Base-by-base conservation (phyloP, 2,329 filamentous ascomycete genomes). In the Cyphellophora europaea region DNA sequence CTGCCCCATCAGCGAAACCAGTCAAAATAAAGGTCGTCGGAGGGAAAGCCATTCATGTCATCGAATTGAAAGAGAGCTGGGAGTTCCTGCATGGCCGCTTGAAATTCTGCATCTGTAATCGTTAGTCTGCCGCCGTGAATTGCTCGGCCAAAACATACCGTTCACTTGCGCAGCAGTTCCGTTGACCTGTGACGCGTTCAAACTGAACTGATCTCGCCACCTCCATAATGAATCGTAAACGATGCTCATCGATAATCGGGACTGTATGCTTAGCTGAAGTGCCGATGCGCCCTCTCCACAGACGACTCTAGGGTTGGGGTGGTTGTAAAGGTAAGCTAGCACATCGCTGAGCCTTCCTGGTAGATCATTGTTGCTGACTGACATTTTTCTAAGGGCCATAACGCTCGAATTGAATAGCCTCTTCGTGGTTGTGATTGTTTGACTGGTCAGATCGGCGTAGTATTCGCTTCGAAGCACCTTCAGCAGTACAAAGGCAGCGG, bases 151-250 rank as follows among this genome's bases (percentile, higher is more conserved):
- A n/a, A n/a, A n/a, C n/a, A n/a, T n/a, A n/a, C n/a, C n/a, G n/a
- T n/a, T n/a, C n/a, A n/a, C n/a, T n/a, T n/a, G n/a, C n/a, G n/a
- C n/a, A n/a, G n/a, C n/a, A n/a, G n/a, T n/a, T n/a, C n/a, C n/a
- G n/a, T n/a, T n/a, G n/a, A n/a, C n/a, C n/a, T n/a, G n/a, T n/a
- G n/a, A n/a, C n/a, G n/a, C n/a, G n/a, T n/a, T n/a, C n/a, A n/a
- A n/a, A 8, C 21, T 25, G 21, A 34, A 79, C 79, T 50, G 79
- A 71, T 30, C 80, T 81, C 74, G 65, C 76, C 76, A 81, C 32
- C 74, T 65, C 74, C 74, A 79, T 15, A 79, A 72, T 15, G 71
- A 75, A 54, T 81, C 77, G 48, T 72, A 79, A 2, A 80, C 66
- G 5, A 79, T 64, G 27, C 72, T 77, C 64, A 80, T 74, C 45